A percentile compares a stretch with the other conserved stretches of the same genome.
These are phyloP conservation scores for Acanthamoeba rhysodes DNA, from an alignment of 208 protist species.

Conservation along the genomic window DNA sequence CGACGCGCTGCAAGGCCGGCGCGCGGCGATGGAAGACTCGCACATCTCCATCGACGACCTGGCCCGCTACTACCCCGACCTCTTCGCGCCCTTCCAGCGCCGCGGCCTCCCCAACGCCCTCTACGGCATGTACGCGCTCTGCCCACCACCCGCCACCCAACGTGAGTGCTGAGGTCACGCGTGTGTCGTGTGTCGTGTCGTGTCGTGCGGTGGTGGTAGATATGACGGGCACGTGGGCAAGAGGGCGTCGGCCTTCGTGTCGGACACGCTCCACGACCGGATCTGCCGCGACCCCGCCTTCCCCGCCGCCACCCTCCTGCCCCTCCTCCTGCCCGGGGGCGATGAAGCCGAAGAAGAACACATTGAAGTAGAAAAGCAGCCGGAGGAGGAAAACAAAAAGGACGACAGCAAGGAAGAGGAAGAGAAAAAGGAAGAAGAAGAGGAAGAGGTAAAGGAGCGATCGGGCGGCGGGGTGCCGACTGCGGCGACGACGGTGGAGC, in stretches of 20 bases:
- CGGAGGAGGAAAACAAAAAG: not conserved
- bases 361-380: too few relatives aligned
- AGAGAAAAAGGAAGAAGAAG: not conserved
- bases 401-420: not conserved
- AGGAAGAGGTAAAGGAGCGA: too few relatives aligned
- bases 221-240: constrained; percentile 67
- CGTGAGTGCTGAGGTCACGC: too few relatives aligned
- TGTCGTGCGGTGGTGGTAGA: not conserved
- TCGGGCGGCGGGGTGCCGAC: not conserved
- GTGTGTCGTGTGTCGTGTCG: too few relatives aligned
- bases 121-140: constrained; percentile 26
- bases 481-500: not conserved
- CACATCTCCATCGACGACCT: constrained; percentile 62
- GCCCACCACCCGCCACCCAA: too few relatives aligned
- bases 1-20: constrained; percentile 42
- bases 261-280: not conserved
- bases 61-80: not conserved
- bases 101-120: not conserved
- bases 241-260: constrained; percentile 36
- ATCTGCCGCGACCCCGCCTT: not conserved
- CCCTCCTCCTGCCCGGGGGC: not conserved
- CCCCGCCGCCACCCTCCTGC: not conserved
- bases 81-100: not conserved
- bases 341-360: too few relatives aligned
- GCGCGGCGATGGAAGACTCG: constrained; percentile 1